A percentile compares a stretch with the other conserved stretches of the same genome.
phyloP scores from a whole-genome alignment of 2,329 filamentous ascomycete genomes.

The Sporothrix humicola region DNA sequence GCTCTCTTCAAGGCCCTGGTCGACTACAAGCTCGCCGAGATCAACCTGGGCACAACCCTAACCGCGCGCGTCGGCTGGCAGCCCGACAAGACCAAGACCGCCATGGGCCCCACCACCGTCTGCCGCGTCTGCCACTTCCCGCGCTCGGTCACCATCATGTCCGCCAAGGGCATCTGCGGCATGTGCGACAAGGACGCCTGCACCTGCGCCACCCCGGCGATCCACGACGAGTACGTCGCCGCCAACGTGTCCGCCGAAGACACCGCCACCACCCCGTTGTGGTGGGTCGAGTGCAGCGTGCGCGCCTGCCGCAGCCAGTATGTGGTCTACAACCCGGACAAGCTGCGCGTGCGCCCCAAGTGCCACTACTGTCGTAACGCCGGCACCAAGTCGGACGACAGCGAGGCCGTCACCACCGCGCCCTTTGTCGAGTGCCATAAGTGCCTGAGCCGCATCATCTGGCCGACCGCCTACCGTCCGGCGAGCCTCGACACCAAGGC shows the following conservation, averaged over 20 bases:
- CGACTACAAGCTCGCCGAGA: slow-evolving; percentile 53
- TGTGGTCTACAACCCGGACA: slow-evolving; percentile 53
- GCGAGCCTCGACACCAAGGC: slow-evolving; percentile 40
- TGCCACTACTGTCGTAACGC: slow-evolving; percentile 55
- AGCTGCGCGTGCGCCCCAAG: slow-evolving; percentile 53
- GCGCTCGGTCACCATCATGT: slow-evolving; percentile 58
- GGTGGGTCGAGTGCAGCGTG: slow-evolving; percentile 57
- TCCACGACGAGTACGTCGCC: slow-evolving; percentile 39
- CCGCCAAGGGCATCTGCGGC: slow-evolving; percentile 48
- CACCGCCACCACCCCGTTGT: slow-evolving; percentile 43
- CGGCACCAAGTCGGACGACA: slow-evolving; percentile 14
- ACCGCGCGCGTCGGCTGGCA: slow-evolving; percentile 53
- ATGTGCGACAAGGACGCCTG: slow-evolving; percentile 44
- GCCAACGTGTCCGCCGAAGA: slow-evolving; percentile 45
- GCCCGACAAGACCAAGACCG: slow-evolving; percentile 51
- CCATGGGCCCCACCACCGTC: slow-evolving; percentile 51
- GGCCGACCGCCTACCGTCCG: slow-evolving; percentile 52
- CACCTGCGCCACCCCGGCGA: slow-evolving; percentile 38
- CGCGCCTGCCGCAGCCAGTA: slow-evolving; percentile 55
- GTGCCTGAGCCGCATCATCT: slow-evolving; percentile 56
- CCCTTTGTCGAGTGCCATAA: slow-evolving; percentile 53
- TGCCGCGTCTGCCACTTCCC: slow-evolving; percentile 53
- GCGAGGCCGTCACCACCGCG: slow-evolving; percentile 39
- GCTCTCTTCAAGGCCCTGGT: slow-evolving; percentile 53
- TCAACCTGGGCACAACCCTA: slow-evolving; percentile 54